Conservation (phyloP, 1,139 yeast species). For the Spencermartinsiella ligniputridi region DNA sequence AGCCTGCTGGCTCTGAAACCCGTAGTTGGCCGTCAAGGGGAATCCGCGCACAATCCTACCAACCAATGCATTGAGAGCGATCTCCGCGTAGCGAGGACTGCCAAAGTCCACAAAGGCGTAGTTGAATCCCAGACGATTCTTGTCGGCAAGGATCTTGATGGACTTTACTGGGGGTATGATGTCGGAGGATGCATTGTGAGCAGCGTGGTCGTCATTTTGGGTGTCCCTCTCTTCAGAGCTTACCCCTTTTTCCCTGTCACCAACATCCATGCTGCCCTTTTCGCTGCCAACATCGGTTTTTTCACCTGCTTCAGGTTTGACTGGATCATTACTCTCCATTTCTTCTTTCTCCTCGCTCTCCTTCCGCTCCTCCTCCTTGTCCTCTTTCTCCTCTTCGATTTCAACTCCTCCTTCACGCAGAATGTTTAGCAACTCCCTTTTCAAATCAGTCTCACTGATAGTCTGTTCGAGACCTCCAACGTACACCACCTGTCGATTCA, state of each 20-base stretch:
- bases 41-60: constrained; percentile 39
- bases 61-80: constrained; percentile 58
- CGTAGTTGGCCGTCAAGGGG: constrained; percentile 74
- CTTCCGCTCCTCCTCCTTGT: not conserved
- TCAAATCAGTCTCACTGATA: constrained; percentile 52
- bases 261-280: not conserved
- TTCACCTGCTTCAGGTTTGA: not conserved
- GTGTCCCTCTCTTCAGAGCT: constrained; percentile 39
- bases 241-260: not conserved
- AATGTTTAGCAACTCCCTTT: constrained; percentile 52
- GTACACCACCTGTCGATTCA: constrained; percentile 65
- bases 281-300: not conserved
- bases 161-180: constrained; percentile 13
- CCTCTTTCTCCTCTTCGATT: not conserved
- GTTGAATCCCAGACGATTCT: constrained; percentile 63
- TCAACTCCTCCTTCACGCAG: not conserved
- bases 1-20: constrained; percentile 70
- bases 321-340: not conserved
- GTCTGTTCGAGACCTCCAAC: constrained; percentile 70
- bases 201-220: constrained; percentile 40
- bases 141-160: constrained; percentile 64
- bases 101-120: constrained; percentile 83
- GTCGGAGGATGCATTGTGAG: not conserved
- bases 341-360: not conserved
- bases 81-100: constrained; percentile 52